Percentiles rank a stretch among this genome's conserved stretches.
phyloP scores from a whole-genome alignment of 2,329 filamentous ascomycete genomes.

The Aspergillus japonicus region DNA sequence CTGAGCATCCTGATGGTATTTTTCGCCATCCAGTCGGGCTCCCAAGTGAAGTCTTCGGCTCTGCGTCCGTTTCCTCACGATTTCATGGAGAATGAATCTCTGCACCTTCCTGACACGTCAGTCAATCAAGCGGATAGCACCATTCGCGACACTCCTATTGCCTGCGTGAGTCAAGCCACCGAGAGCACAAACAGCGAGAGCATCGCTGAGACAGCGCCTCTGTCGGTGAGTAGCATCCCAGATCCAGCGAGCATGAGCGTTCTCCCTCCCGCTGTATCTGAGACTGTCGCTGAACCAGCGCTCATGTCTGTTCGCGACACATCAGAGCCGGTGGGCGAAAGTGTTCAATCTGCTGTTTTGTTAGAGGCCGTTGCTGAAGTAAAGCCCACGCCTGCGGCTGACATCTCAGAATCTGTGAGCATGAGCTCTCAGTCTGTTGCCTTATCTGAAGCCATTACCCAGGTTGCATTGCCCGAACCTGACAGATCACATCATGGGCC shows the following conservation, averaged over 20 bases:
- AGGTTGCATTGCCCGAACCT: not conserved
- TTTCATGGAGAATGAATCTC: slow-evolving; percentile 6
- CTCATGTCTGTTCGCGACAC: not conserved
- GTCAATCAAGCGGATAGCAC: slow-evolving; percentile 5
- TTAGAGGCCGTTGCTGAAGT: not conserved
- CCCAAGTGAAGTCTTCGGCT: slow-evolving; percentile 6
- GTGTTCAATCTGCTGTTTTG: not conserved
- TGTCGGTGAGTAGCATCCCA: not conserved
- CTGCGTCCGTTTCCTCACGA: slow-evolving; percentile 19
- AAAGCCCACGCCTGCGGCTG: not conserved
- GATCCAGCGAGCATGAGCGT: not conserved
- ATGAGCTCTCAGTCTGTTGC: not conserved
- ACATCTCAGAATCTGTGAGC: not conserved
- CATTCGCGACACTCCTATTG: not conserved
- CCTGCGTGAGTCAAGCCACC: not conserved
- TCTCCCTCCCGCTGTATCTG: not conserved
- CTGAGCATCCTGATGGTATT: slow-evolving; percentile 47
- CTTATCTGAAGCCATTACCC: not conserved
- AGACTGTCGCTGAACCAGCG: not conserved
- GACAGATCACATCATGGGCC: not conserved
- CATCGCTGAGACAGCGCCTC: not conserved
- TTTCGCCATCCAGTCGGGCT: slow-evolving; percentile 30
- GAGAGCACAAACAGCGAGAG: not conserved
- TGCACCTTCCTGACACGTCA: slow-evolving; percentile 4
- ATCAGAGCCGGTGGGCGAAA: not conserved